These are phyloP conservation scores for Paecilomyces variotii DNA, from an alignment of 2,329 filamentous ascomycete species.

Conservation along the genomic window DNA sequence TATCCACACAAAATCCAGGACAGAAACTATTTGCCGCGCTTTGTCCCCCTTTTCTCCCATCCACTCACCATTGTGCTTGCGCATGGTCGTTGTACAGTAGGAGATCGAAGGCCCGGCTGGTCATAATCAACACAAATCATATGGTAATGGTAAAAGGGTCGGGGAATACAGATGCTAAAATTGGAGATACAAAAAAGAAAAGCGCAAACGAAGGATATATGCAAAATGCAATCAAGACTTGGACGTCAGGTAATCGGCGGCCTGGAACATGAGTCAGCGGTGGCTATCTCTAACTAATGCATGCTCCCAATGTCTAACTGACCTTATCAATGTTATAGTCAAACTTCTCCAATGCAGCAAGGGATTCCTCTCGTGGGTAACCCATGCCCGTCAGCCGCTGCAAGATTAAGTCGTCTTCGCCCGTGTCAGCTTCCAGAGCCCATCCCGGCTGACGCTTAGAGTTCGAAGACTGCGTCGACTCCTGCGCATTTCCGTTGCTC, in stretches of 20 bases:
- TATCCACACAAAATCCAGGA: neutral
- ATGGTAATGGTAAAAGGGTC: neutral
- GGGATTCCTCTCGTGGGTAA: conserved; percentile 64
- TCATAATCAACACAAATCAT: neutral
- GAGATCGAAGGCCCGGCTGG: neutral
- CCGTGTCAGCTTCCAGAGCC: conserved; percentile 63
- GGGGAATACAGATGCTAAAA: neutral
- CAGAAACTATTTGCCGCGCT: neutral
- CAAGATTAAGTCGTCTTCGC: conserved; percentile 84
- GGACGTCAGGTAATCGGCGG: conserved; percentile 34
- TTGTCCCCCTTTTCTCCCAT: neutral
- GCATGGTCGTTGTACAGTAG: neutral
- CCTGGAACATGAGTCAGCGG: conserved; percentile 15
- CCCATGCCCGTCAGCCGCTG: conserved; percentile 89
- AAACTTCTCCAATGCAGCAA: conserved; percentile 81
- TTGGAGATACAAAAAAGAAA: conserved; percentile 10
- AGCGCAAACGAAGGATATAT: conserved; percentile 12
- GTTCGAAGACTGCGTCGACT: conserved; percentile 4
- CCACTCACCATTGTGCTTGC: neutral
- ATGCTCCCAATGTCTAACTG: conserved; percentile 28
- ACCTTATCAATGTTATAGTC: conserved; percentile 96
- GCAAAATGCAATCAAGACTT: conserved; percentile 23
- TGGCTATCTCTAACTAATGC: no score
- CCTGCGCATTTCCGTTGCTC: conserved; percentile 4
- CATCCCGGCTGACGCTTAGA: conserved; percentile 45